Percentiles rank a stretch among this genome's conserved stretches.
These are phyloP conservation scores for Globisporangium spiculum DNA, from an alignment of 352 stramenopile genomes.

Conservation along the genomic window DNA sequence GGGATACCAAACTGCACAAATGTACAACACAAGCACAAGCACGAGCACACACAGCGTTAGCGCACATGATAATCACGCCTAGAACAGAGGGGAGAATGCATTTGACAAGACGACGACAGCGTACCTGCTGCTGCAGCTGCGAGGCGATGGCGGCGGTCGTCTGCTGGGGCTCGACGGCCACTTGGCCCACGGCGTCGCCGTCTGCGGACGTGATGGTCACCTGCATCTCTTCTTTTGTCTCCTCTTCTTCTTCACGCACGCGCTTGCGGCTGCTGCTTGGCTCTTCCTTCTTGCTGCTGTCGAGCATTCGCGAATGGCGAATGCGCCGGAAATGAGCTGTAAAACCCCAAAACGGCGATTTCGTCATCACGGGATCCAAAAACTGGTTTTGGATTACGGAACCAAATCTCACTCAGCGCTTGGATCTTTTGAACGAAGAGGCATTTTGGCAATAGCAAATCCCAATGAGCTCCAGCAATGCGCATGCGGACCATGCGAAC, in stretches of 20 bases:
- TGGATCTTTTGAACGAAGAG: no score
- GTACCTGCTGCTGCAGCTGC: constrained; percentile 57
- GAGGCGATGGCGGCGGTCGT: constrained; percentile 34
- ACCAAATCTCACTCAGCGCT: no score
- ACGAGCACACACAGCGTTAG: not conserved
- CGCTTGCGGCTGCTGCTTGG: constrained; percentile 10
- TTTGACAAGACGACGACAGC: not conserved
- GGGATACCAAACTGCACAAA: constrained; percentile 65
- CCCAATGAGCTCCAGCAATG: constrained; percentile 8
- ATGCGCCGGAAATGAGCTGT: not conserved
- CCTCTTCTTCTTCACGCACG: constrained; percentile 5
- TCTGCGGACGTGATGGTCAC: constrained; percentile 68
- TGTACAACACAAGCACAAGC: not conserved
- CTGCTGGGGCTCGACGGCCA: constrained; percentile 52
- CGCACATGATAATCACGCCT: not conserved
- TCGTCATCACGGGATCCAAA: not conserved
- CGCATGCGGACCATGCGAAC: constrained; percentile 22
- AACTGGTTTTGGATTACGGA: not conserved
- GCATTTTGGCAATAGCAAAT: not conserved
- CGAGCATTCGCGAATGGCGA: constrained; percentile 9
- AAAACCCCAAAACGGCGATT: not conserved
- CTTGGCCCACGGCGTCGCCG: constrained; percentile 49
- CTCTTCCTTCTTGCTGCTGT: not conserved
- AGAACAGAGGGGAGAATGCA: not conserved
- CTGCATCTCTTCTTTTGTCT: constrained; percentile 37